Evolutionary conservation across 257 asterid species (phyloP), one percentile per base, ranked within the genome.

Genomic region (Solanum sitiens): DNA sequence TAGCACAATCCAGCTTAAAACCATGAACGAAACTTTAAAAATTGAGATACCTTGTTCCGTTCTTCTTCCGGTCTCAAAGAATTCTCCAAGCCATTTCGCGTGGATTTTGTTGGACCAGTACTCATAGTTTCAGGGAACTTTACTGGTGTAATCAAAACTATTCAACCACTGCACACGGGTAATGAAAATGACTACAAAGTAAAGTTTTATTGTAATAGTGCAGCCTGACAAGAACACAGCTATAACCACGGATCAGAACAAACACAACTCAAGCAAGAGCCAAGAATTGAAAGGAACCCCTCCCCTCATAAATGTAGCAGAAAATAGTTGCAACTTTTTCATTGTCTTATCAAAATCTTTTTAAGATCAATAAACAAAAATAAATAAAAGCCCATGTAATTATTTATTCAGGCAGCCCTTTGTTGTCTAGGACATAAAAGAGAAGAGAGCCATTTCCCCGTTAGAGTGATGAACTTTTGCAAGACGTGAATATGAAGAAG

Each of bases 31-130:
- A 68, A 39, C 82, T 35, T 33, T 23, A 6, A 82, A 27, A 50
- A 40, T n/a, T 9, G 23, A 32, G 27, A 68, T 90, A 95, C 99
- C 98, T 92, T 95, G 86, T 72, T 91, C 88, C 91, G 94, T 89
- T 96, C 76, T 67, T 83, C 83, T 85, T 93, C 94, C 27, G 91
- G 88, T 84, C 90, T 75, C 83, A 87, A 37, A 74, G 95, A 86
- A 90, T 63, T 88, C 87, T 92, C 98, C 83, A 84, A 84, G 68
- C 93, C 93, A 77, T 92, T 92, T 77, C 86, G 30, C 71, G 76
- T 37, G 47, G 90, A 44, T 59, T 89, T 90, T 63, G 89, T 89
- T 72, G 88, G 30, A 40, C 82, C 93, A 11, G 77, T 86, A 87
- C 84, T 94, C 98, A 95, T 94, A 90, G 83, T 88, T 89, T 80